Evolutionary conservation across 1,139 yeast species (phyloP), one percentile per base, ranked within the genome.

Genomic region (Suhomyces atakaporum): DNA sequence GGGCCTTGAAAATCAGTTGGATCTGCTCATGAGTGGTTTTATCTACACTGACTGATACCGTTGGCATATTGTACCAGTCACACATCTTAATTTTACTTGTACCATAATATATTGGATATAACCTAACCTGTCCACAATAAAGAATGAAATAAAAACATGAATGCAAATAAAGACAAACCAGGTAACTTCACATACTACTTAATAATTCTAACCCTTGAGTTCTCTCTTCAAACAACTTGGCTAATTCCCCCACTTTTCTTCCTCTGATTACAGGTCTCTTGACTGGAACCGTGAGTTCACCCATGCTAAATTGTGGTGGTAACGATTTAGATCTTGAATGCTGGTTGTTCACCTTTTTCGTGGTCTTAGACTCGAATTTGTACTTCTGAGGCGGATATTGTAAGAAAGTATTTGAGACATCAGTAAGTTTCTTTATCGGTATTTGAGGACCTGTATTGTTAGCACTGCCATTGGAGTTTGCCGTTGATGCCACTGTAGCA

Each of bases 221-320:
- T 46, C 83, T 61, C 50, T 78, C 82, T 49, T 78, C 84, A 46
- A 73, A 78, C 35, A 78, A 54, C 38, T 66, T 70, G 6, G 83
- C 79, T 41, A 78, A 62, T 50, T 74, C 75, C 14, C 78, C 70
- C 2, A 78, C 84, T 54, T 74, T 77, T 28, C 75, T 60, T 5
- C 77, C 79, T 25, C 78, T 53, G 9, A 77, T 69, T 5, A 73
- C 79, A 2, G 80, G 77, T 33, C 69, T 67, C 38, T 65, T 70
- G 8, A 60, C 27, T 3, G 40, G 27, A 11, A 36, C 31, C 13
- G 42, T 26, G 5, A 22, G 12, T 16, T 34, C 33, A 14, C 21
- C 31, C 30, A 31, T 33, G 16, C 13, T 29, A 12, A 36, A 31
- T 20, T 29, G 40, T 27, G 38, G 47, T 10, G 51, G 49, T 18